A percentile compares a stretch with the other conserved stretches of the same genome.
Conservation (phyloP, 2,329 filamentous ascomycete species). For the Zymoseptoria ardabiliae region DNA sequence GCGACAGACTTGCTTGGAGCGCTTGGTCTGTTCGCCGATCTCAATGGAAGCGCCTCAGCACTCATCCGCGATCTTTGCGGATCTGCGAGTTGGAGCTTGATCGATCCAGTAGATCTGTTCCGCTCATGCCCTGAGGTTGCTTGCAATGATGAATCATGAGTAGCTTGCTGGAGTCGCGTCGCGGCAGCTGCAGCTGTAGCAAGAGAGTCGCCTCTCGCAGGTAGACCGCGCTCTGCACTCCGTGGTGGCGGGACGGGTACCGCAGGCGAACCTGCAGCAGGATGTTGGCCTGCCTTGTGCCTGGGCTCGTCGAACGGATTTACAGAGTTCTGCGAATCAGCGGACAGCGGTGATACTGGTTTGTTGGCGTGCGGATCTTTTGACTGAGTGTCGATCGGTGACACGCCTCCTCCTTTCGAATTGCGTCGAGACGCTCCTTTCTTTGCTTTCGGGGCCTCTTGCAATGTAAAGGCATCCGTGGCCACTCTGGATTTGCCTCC, state of each 20-base stretch:
- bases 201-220: constrained; percentile 56
- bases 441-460: constrained; percentile 67
- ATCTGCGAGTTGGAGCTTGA: constrained; percentile 1
- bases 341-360: constrained; percentile 30
- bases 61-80: constrained; percentile 25
- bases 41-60: constrained; percentile 40
- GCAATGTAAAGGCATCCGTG: constrained; percentile 57
- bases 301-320: constrained; percentile 34
- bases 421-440: constrained; percentile 42
- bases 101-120: constrained; percentile 32
- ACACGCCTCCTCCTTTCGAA: constrained; percentile 40
- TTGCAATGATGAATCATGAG: constrained; percentile 32
- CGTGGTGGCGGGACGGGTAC: constrained; percentile 30
- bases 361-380: constrained; percentile 27
- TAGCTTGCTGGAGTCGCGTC: constrained; percentile 20
- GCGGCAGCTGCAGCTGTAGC: constrained; percentile 31
- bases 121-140: constrained; percentile 31
- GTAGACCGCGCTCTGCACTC: constrained; percentile 34
- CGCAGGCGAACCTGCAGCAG: constrained; percentile 10
- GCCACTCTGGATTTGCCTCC: constrained; percentile 35
- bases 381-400: constrained; percentile 27
- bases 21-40: constrained; percentile 40
- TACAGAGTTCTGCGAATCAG: constrained; percentile 32
- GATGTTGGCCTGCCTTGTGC: constrained; percentile 23
- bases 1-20: constrained; percentile 35